These are phyloP conservation scores for Neonectria punicea DNA, from an alignment of 2,329 filamentous ascomycete genomes.

Conservation along the genomic window DNA sequence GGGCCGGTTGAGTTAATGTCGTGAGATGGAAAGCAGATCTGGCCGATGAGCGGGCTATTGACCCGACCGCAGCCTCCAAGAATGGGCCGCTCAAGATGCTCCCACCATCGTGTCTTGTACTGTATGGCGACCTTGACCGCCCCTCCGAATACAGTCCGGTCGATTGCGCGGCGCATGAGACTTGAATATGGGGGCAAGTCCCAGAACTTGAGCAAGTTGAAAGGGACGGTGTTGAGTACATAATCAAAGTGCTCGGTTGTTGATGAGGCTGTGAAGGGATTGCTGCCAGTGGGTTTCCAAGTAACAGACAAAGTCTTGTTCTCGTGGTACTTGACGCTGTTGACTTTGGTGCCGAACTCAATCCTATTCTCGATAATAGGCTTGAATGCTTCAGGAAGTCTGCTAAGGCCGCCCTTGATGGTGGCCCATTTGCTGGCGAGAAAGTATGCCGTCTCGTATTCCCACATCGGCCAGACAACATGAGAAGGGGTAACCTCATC, in stretches of 20 bases:
- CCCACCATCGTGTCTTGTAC: slow-evolving; percentile 61
- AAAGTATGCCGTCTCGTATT: slow-evolving; percentile 44
- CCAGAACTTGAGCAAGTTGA: slow-evolving; percentile 52
- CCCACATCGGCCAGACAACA: slow-evolving; percentile 44
- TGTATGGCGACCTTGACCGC: slow-evolving; percentile 60
- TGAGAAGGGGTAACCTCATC: slow-evolving; percentile 46
- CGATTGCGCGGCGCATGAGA: slow-evolving; percentile 39
- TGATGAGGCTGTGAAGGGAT: slow-evolving; percentile 36
- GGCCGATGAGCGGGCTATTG: slow-evolving; percentile 26
- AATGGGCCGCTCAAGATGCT: slow-evolving; percentile 42
- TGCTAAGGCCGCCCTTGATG: slow-evolving; percentile 48
- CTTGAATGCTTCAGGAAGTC: slow-evolving; percentile 48
- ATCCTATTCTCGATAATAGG: slow-evolving; percentile 44
- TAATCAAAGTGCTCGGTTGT: slow-evolving; percentile 50
- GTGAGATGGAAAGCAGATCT: slow-evolving; percentile 34
- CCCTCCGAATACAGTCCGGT: slow-evolving; percentile 39
- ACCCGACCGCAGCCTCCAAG: slow-evolving; percentile 54
- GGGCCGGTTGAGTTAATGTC: slow-evolving; percentile 34
- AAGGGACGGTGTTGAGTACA: slow-evolving; percentile 50
- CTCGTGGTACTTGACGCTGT: slow-evolving; percentile 36
- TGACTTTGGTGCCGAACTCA: slow-evolving; percentile 36
- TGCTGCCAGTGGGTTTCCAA: slow-evolving; percentile 33
- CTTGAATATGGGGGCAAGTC: slow-evolving; percentile 49
- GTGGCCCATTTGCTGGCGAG: slow-evolving; percentile 40
- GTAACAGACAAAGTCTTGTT: slow-evolving; percentile 33